Evolutionary conservation across 805 yeast genomes (phyloP), one percentile per base, ranked within the genome.

Genomic region (Candida pseudofarinosa): DNA sequence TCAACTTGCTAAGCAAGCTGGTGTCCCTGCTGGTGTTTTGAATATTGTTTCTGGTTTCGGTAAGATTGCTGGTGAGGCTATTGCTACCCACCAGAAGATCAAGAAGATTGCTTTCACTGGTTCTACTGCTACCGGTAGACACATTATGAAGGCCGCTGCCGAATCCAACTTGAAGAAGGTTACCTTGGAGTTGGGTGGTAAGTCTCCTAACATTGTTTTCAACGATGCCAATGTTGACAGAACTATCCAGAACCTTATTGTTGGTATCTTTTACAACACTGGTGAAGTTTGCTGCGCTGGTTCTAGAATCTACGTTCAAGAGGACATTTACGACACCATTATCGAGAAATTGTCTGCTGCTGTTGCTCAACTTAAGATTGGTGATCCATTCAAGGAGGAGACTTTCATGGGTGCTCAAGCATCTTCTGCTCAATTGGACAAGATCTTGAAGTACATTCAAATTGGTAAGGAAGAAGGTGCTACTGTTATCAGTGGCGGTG

Each of bases 221-320:
- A 82, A 83, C 58, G 97, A 90, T 61, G 90, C 91, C 43, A 81
- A 90, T 63, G 62, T 90, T 46, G 81, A 83, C 43, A 73, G 75
- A 58, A 86, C 97, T 40, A 84, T 87, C 40, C 75, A 83, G 54
- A 79, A 81, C 75, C 81, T 88, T 53, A 76, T 85, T 45, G 62
- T 76, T 44, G 97, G 96, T 65, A 89, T 90, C 59, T 88, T 83
- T 76, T 88, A 79, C 78, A 90, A 90, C 76, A 83, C 90, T 59
- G 98, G 98, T 69, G 96, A 91, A 73, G 90, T 88, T 45, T 90
- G 98, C 71, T 85, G 89, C 60, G 97, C 97, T 31, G 95, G 96
- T 51, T 88, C 97, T 43, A 82, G 98, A 69, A 71, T 89, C 51
- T 86, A 88, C 62, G 84, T 90, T 46, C 96, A 90, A 68, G 95